Conservation (phyloP, 2,329 filamentous ascomycete species). For the Colletotrichum sp. region DNA sequence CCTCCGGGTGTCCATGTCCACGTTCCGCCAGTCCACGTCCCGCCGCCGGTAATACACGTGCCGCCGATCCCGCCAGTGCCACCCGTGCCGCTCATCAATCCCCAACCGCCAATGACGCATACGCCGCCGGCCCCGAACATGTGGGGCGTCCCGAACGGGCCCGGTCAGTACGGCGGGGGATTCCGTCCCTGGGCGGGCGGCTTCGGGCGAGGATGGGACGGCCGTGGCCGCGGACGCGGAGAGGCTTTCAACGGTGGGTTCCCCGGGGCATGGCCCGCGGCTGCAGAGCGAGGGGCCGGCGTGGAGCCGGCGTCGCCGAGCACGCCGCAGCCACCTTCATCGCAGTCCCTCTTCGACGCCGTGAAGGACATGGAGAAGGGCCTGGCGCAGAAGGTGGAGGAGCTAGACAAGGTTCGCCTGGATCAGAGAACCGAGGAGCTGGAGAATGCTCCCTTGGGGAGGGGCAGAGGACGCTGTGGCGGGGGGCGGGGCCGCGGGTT, state of each 20-base stretch:
- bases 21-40: neutral
- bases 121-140: neutral
- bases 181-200: neutral
- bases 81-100: neutral
- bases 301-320: neutral
- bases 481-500: neutral
- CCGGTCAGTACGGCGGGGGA: neutral
- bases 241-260: neutral
- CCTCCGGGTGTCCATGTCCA: neutral
- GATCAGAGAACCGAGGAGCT: neutral
- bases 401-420: constrained; percentile 10
- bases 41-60: neutral
- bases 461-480: constrained; percentile 3
- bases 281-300: neutral
- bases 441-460: neutral
- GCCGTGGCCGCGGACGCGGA: neutral
- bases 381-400: constrained; percentile 11
- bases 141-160: neutral
- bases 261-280: neutral
- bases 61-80: neutral
- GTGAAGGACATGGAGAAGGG: neutral
- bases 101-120: neutral
- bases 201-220: constrained; percentile 9
- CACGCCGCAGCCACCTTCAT: neutral
- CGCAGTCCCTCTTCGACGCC: constrained; percentile 8